Evolutionary conservation across 1,139 yeast genomes (phyloP), one percentile per base, ranked within the genome.

Genomic region (Williopsis jadinii): DNA sequence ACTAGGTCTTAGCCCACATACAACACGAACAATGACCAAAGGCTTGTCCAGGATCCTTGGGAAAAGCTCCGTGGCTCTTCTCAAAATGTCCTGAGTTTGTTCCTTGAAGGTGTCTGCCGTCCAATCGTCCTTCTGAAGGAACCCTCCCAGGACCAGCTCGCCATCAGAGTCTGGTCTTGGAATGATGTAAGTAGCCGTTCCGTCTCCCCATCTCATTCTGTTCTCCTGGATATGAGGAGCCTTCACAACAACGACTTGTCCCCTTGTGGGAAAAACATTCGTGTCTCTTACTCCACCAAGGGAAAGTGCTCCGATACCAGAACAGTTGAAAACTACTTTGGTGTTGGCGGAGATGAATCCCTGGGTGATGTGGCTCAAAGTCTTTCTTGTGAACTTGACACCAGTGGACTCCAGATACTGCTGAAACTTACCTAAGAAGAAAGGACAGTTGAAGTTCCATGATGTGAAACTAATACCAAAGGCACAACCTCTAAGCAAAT

Each of bases 371-470:
- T 80, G 81, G 2, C 65, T 56, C 34, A 82, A 49, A 32, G 63
- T 68, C 28, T 59, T 57, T 45, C 75, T 67, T 11, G 56, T 48
- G 44, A 80, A 74, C 1, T 47, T 53, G n/a, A 80, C 80, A 1
- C 85, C 85, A 30, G 51, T 48, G 15, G 59, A 45, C 13, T 59
- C 54, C 43, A 80, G 62, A 47, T 71, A 71, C 4, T 54, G 46
- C 46, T 67, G 61, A 44, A 81, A 59, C 43, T 69, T 70, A 36
- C 59, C 54, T 40, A 80, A 59, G 54, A 80, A 77, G 40, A 66
- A 62, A 3, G 87, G 88, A 51, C 85, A 73, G 56, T 78, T 78
- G 67, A 83, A 80, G 55, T 78, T 77, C 78, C 80, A 80, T 1
- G 85, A 70, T 19, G 66, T 63, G 58, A 73, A 80, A 14, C 54